Evolutionary conservation across 2,329 filamentous ascomycete species (phyloP).

Genomic region (Grosmannia penicillata): DNA sequence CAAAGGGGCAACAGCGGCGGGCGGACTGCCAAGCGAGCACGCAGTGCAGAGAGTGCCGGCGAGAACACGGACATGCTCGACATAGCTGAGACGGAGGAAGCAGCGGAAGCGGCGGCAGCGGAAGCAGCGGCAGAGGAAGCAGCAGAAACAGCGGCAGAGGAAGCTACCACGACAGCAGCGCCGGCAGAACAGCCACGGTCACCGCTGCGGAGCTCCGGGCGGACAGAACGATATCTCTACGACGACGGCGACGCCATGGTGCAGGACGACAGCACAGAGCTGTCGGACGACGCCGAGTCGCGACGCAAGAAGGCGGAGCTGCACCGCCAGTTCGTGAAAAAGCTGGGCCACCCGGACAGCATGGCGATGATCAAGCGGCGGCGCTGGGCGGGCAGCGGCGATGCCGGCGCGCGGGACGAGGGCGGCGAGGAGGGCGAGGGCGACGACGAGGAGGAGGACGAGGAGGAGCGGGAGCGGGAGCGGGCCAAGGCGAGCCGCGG

Average conservation of each 20-base stretch:
- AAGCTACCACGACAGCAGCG: constrained; percentile 9
- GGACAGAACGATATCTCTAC: constrained; percentile 39
- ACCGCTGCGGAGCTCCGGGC: constrained; percentile 17
- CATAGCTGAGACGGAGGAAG: not conserved
- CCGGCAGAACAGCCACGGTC: constrained; percentile 14
- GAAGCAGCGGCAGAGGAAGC: not conserved
- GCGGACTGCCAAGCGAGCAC: no score
- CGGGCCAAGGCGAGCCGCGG: constrained; percentile 41
- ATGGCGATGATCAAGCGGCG: constrained; percentile 51
- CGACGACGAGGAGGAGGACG: constrained; percentile 64
- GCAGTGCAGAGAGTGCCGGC: no score
- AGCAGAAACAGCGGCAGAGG: not conserved
- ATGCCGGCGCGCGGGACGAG: constrained; percentile 56
- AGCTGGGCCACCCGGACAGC: constrained; percentile 75
- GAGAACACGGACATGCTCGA: no score
- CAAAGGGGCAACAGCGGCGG: no score
- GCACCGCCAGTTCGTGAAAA: constrained; percentile 77
- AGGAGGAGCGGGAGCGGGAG: constrained; percentile 31
- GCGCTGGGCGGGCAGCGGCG: constrained; percentile 33
- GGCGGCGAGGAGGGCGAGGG: constrained; percentile 34
- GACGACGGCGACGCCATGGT: constrained; percentile 11
- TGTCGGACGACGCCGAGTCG: constrained; percentile 26
- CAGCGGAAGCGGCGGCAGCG: not conserved
- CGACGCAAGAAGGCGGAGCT: constrained; percentile 51
- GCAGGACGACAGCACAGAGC: constrained; percentile 24